Conservation (phyloP, 176 grass and related monocot genomes). For the Lolium rigidum region DNA sequence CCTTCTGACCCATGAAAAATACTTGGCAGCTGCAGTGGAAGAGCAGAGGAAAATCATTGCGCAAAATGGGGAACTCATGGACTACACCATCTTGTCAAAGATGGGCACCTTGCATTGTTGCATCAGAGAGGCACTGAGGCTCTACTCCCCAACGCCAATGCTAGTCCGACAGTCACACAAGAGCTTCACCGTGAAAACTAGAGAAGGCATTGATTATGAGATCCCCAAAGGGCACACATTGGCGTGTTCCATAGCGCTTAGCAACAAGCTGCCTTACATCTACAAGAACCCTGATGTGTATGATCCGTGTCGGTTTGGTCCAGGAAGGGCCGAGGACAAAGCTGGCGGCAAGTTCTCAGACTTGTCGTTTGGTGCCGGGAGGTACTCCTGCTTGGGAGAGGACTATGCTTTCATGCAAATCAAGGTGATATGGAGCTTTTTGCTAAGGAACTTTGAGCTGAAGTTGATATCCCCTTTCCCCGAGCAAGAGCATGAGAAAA, state of each 20-base stretch:
- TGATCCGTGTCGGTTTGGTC: not conserved
- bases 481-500: not conserved
- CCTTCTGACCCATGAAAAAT: not conserved
- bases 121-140: not conserved
- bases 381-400: not conserved
- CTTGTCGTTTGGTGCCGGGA: not conserved
- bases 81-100: not conserved
- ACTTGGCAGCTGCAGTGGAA: not conserved
- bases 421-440: constrained; percentile 24
- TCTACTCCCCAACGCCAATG: not conserved
- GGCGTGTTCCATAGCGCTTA: not conserved
- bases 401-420: not conserved
- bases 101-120: constrained; percentile 5
- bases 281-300: constrained; percentile 6
- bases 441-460: constrained; percentile 11
- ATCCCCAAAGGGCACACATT: not conserved
- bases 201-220: not conserved
- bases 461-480: not conserved
- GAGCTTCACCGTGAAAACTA: not conserved
- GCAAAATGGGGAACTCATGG: not conserved
- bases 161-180: not conserved
- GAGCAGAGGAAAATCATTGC: not conserved
- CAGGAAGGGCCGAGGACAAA: not conserved
- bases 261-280: not conserved
- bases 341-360: not conserved